Evolutionary conservation across 1,284 basidiomycete species (phyloP).

Genomic region (Volvariella volvacea): DNA sequence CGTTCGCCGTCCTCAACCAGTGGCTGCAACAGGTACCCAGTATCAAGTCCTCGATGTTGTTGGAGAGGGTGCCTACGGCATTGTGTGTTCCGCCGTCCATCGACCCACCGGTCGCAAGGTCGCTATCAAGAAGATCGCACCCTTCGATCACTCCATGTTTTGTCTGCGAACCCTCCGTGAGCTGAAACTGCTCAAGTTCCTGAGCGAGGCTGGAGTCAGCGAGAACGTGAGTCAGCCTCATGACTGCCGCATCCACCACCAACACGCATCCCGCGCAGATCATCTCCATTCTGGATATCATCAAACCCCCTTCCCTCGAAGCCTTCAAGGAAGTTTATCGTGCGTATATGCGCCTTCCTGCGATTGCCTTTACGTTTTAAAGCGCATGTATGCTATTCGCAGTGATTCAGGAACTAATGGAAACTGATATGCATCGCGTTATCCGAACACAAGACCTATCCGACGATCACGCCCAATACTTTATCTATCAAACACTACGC

Average conservation of each 20-base stretch:
- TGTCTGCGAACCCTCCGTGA: constrained; percentile 82
- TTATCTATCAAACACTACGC: constrained; percentile 84
- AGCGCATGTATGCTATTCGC: not conserved
- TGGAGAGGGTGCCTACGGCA: constrained; percentile 83
- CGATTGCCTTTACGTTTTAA: not conserved
- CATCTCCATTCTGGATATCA: constrained; percentile 92
- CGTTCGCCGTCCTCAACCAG: constrained; percentile 4
- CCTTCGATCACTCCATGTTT: constrained; percentile 92
- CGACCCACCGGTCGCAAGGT: constrained; percentile 75
- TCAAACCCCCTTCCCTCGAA: constrained; percentile 85
- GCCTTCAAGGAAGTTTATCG: constrained; percentile 91
- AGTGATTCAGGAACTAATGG: constrained; percentile 63
- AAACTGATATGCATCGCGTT: constrained; percentile 88
- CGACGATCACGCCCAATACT: constrained; percentile 93
- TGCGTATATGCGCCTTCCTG: constrained; percentile 30
- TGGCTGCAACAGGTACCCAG: constrained; percentile 50
- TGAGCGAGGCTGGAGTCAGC: constrained; percentile 86
- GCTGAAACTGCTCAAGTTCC: constrained; percentile 85
- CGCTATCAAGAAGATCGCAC: constrained; percentile 89
- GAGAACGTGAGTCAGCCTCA: constrained; percentile 68
- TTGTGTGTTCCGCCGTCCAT: constrained; percentile 86
- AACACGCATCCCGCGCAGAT: constrained; percentile 50
- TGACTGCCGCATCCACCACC: not conserved
- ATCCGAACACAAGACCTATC: constrained; percentile 83
- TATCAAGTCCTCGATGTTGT: constrained; percentile 90